phyloP scores from a whole-genome alignment of 1,284 basidiomycete genomes.

The Apiotrichum porosum region DNA sequence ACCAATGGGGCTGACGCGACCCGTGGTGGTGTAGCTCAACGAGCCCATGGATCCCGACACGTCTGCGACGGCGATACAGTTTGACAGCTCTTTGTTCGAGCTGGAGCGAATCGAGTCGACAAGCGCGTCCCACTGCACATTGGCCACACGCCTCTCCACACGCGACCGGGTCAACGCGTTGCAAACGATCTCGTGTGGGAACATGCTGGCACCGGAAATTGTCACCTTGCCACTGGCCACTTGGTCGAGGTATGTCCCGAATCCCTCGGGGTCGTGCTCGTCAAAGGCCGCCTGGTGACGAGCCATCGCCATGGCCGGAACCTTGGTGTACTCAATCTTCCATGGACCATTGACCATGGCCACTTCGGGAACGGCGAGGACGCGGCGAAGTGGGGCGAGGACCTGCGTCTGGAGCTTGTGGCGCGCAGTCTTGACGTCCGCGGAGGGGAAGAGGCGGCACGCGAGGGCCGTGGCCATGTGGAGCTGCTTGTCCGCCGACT shows the following conservation, averaged over 20 bases:
- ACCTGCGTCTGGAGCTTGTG: constrained; percentile 34
- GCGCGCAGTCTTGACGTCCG: constrained; percentile 36
- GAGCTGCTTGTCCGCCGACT: constrained; percentile 59
- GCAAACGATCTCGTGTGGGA: constrained; percentile 28
- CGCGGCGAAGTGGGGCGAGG: constrained; percentile 56
- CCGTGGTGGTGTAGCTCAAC: too few relatives aligned
- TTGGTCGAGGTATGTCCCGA: constrained; percentile 55
- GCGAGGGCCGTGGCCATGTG: constrained; percentile 62
- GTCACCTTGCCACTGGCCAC: constrained; percentile 53
- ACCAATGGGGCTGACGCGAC: constrained; percentile 52
- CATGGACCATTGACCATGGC: constrained; percentile 53
- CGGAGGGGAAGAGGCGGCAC: constrained; percentile 51
- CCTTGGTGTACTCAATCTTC: constrained; percentile 56
- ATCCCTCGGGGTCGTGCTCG: constrained; percentile 57
- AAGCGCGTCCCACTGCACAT: constrained; percentile 63
- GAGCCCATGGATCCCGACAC: constrained; percentile 67
- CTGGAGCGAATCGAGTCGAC: constrained; percentile 55
- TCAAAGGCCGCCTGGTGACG: constrained; percentile 56
- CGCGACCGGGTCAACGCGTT: constrained; percentile 9
- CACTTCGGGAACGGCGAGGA: constrained; percentile 55
- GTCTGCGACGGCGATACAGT: constrained; percentile 64
- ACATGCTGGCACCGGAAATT: constrained; percentile 26
- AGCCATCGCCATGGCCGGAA: constrained; percentile 60
- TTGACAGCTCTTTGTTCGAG: constrained; percentile 54
- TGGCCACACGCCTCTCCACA: constrained; percentile 48